Percentiles rank a stretch among this genome's conserved stretches.
Conservation (phyloP, 2,329 filamentous ascomycete genomes). For the Aspergillus fischeri region DNA sequence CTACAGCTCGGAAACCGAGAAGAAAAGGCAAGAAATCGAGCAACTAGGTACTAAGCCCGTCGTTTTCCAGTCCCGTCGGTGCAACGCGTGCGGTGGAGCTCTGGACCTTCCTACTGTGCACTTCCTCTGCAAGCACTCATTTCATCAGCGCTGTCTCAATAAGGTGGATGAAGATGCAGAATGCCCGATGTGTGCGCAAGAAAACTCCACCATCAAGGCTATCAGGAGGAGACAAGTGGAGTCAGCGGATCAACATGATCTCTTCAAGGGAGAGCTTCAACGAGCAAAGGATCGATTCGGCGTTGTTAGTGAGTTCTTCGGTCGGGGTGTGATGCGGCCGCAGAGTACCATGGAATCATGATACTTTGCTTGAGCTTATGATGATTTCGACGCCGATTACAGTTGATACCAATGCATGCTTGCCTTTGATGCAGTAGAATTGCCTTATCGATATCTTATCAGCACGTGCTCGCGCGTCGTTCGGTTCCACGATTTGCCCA, state of each 20-base stretch:
- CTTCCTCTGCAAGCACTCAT: conserved; percentile 95
- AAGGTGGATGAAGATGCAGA: conserved; percentile 63
- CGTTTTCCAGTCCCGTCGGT: conserved; percentile 87
- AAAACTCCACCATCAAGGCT: conserved; percentile 83
- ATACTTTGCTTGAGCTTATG: neutral
- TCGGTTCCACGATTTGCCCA: neutral
- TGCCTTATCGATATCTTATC: conserved; percentile 21
- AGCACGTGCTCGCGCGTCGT: conserved; percentile 28
- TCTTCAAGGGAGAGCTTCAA: conserved; percentile 78
- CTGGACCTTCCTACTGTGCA: conserved; percentile 89
- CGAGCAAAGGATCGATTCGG: conserved; percentile 78
- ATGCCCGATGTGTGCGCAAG: conserved; percentile 78
- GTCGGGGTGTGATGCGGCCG: conserved; percentile 76
- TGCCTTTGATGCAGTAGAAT: neutral
- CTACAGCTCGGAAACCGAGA: conserved; percentile 77
- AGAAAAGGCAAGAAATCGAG: conserved; percentile 72
- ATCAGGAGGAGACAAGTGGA: conserved; percentile 84
- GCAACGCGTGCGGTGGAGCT: conserved; percentile 71
- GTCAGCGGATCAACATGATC: conserved; percentile 77
- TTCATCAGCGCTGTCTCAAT: conserved; percentile 87
- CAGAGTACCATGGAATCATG: conserved; percentile 31
- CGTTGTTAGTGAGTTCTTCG: conserved; percentile 94
- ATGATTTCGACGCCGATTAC: neutral
- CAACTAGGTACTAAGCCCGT: conserved; percentile 75
- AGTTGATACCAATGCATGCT: neutral